phyloP scores from a whole-genome alignment of 805 yeast species.

The Huiozyma sinensis region DNA sequence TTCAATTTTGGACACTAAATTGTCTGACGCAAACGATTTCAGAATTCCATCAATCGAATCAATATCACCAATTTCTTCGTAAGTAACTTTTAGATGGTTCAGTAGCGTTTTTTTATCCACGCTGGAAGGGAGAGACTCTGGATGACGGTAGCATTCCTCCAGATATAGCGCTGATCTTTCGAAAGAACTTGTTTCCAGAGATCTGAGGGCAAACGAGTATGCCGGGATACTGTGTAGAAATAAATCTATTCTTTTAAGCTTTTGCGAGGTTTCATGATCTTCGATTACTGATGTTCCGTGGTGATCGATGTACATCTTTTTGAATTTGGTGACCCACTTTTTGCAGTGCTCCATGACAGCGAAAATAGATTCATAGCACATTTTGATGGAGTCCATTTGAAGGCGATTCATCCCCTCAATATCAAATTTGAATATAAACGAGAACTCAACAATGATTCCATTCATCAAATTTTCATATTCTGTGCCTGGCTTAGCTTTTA shows the following conservation, averaged over 20 bases:
- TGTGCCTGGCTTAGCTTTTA: conserved; percentile 37
- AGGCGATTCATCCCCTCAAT: conserved; percentile 38
- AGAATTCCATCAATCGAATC: conserved; percentile 86
- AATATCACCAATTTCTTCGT: conserved; percentile 77
- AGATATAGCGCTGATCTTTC: conserved; percentile 80
- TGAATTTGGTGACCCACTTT: conserved; percentile 52
- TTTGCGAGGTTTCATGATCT: conserved; percentile 15
- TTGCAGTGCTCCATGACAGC: conserved; percentile 72
- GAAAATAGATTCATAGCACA: conserved; percentile 65
- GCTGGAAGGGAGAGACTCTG: conserved; percentile 7
- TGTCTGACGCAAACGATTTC: conserved; percentile 57
- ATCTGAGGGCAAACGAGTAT: conserved; percentile 60
- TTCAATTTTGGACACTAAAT: conserved; percentile 62
- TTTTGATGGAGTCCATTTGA: conserved; percentile 46
- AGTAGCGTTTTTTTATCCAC: conserved; percentile 20
- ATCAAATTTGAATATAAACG: conserved; percentile 42
- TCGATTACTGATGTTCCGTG: conserved; percentile 21
- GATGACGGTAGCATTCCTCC: conserved; percentile 57
- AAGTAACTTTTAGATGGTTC: conserved; percentile 58
- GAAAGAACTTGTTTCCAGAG: conserved; percentile 73
- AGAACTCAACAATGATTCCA: conserved; percentile 49
- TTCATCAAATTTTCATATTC: conserved; percentile 30
- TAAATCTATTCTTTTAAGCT: conserved; percentile 30
- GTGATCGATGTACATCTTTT: conserved; percentile 24
- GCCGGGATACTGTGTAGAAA: conserved; percentile 53